phyloP scores from a whole-genome alignment of 805 yeast genomes.

The Danielia reshetovae region DNA sequence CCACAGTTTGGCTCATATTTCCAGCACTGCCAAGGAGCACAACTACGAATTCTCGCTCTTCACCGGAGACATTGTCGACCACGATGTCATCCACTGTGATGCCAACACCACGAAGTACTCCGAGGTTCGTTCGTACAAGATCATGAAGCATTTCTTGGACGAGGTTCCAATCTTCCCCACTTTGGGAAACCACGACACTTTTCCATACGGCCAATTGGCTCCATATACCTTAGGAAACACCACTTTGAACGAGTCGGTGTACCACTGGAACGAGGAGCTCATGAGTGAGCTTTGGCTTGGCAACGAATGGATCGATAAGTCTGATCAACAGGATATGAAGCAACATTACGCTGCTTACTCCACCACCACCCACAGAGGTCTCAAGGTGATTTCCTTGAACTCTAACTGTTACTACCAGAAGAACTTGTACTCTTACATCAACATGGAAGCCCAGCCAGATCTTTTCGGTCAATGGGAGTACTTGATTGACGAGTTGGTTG shows the following conservation, averaged over 20 bases:
- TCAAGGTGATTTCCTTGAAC: slow-evolving; percentile 39
- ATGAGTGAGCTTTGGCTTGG: slow-evolving; percentile 34
- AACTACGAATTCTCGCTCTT: slow-evolving; percentile 59
- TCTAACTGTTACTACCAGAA: slow-evolving; percentile 65
- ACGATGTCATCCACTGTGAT: slow-evolving; percentile 49
- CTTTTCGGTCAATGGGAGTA: slow-evolving; percentile 61
- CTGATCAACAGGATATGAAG: slow-evolving; percentile 22
- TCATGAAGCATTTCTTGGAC: slow-evolving; percentile 50
- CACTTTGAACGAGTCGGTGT: slow-evolving; percentile 16
- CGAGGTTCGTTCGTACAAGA: slow-evolving; percentile 65
- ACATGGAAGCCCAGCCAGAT: slow-evolving; percentile 53
- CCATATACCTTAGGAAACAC: slow-evolving; percentile 27
- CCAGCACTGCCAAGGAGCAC: slow-evolving; percentile 26
- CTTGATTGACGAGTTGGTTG: slow-evolving; percentile 57
- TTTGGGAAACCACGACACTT: slow-evolving; percentile 70
- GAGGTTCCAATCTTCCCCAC: slow-evolving; percentile 57
- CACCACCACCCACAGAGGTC: slow-evolving; percentile 49
- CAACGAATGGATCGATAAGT: slow-evolving; percentile 34
- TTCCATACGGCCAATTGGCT: slow-evolving; percentile 68
- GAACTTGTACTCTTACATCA: slow-evolving; percentile 51
- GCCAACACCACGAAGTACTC: slow-evolving; percentile 65
- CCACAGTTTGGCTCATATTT: slow-evolving; percentile 47
- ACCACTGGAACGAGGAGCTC: slow-evolving; percentile 38
- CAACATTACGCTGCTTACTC: slow-evolving; percentile 63
- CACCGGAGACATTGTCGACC: slow-evolving; percentile 75